Conservation (phyloP, 2,329 filamentous ascomycete genomes). For the Fusarium anguioides region DNA sequence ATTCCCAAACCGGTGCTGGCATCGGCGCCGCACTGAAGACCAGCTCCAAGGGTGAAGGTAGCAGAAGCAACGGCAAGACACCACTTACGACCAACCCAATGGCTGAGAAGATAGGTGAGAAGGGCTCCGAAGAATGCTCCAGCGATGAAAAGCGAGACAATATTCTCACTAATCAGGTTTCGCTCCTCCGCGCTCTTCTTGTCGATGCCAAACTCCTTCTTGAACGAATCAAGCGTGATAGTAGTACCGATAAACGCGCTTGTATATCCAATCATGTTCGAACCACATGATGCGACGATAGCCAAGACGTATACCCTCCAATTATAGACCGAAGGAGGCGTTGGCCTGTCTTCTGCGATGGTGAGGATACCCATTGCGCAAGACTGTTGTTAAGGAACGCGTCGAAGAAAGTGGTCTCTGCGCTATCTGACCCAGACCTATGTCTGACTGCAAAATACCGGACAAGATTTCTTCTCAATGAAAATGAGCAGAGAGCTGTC, state of each 20-base stretch:
- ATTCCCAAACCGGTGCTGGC: constrained; percentile 45
- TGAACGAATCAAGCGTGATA: constrained; percentile 70
- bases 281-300: constrained; percentile 52
- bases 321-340: constrained; percentile 54
- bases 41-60: constrained; percentile 54
- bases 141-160: constrained; percentile 73
- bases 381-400: too few relatives aligned
- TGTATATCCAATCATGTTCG: constrained; percentile 56
- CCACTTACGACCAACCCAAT: constrained; percentile 37
- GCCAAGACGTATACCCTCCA: constrained; percentile 50
- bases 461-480: too few relatives aligned
- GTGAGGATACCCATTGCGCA: constrained; percentile 46
- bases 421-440: too few relatives aligned
- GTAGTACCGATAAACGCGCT: constrained; percentile 76
- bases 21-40: constrained; percentile 68
- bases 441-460: too few relatives aligned
- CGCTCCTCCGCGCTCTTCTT: constrained; percentile 55
- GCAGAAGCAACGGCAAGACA: constrained; percentile 53
- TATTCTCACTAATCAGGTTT: constrained; percentile 46
- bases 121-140: constrained; percentile 77
- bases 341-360: constrained; percentile 51
- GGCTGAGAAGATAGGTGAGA: constrained; percentile 59
- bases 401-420: too few relatives aligned
- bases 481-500: background rate
- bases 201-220: constrained; percentile 67